Conservation (phyloP, 495 filamentous ascomycete species). For the Neurospora africana region DNA sequence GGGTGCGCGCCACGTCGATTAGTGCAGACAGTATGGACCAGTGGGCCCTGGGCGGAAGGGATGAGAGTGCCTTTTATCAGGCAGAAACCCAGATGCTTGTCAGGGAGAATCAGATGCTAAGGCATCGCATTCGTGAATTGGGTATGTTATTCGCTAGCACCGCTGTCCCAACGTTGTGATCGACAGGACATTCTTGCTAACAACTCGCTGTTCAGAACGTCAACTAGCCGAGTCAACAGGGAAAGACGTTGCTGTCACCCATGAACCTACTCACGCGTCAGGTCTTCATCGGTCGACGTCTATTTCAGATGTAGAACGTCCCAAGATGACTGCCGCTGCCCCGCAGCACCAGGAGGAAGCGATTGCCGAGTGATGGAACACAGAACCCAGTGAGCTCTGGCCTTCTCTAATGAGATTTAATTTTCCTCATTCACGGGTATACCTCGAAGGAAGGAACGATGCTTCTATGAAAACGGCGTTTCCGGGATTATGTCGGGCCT, state of each 20-base stretch:
- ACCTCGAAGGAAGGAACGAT: neutral
- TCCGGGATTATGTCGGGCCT: neutral
- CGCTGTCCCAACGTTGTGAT: no score
- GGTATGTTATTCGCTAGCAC: conserved; percentile 27
- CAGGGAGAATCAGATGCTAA: conserved; percentile 90
- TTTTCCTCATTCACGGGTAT: neutral
- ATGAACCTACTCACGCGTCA: conserved; percentile 2
- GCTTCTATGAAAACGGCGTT: neutral
- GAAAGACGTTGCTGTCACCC: neutral
- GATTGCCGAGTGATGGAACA: neutral
- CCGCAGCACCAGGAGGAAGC: neutral
- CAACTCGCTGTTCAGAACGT: neutral
- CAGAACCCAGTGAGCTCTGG: neutral
- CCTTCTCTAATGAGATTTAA: neutral
- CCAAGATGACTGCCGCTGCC: neutral
- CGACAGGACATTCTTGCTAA: neutral
- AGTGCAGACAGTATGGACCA: conserved; percentile 39
- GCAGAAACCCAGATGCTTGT: conserved; percentile 79
- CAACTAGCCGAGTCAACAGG: conserved; percentile 1
- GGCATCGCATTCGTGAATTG: conserved; percentile 72
- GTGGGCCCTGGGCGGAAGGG: conserved; percentile 41
- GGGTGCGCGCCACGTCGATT: conserved; percentile 44
- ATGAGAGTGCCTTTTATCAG: conserved; percentile 83
- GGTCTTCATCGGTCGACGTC: conserved; percentile 2
- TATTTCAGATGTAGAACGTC: neutral